Conservation (phyloP, 2,329 filamentous ascomycete species). For the Escovopsis sp. region DNA sequence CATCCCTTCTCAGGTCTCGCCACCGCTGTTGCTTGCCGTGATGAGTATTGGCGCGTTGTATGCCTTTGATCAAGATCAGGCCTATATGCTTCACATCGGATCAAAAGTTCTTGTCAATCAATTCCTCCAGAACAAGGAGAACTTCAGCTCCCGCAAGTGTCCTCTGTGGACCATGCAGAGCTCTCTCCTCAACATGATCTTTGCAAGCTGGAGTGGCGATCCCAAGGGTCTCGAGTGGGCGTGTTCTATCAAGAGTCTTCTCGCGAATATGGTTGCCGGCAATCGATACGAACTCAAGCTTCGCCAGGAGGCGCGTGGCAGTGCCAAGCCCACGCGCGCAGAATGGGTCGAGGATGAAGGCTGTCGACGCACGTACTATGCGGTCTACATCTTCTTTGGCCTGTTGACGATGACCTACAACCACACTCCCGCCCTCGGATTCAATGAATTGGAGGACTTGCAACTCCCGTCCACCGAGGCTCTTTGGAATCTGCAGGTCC, state of each 20-base stretch:
- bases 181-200: constrained; percentile 94
- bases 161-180: constrained; percentile 98
- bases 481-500: constrained; percentile 74
- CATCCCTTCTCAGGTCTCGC: constrained; percentile 62
- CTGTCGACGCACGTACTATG: constrained; percentile 91
- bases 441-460: constrained; percentile 92
- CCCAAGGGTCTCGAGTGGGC: constrained; percentile 97
- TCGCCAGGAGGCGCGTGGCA: constrained; percentile 74
- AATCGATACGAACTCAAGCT: constrained; percentile 94
- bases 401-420: constrained; percentile 92
- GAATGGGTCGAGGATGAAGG: constrained; percentile 98
- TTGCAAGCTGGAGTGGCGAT: constrained; percentile 97
- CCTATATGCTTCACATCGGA: constrained; percentile 92
- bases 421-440: constrained; percentile 93
- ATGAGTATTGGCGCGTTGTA: constrained; percentile 93
- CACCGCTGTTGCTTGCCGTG: constrained; percentile 74
- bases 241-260: constrained; percentile 93
- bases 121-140: constrained; percentile 95
- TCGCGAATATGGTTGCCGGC: constrained; percentile 97
- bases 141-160: constrained; percentile 95
- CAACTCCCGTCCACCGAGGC: constrained; percentile 88
- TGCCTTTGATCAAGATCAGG: constrained; percentile 92
- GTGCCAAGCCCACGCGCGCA: constrained; percentile 57
- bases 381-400: constrained; percentile 98
- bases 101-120: constrained; percentile 96